Conservation (phyloP, 352 stramenopile species). For the Phytophthora macrochlamydospora region DNA sequence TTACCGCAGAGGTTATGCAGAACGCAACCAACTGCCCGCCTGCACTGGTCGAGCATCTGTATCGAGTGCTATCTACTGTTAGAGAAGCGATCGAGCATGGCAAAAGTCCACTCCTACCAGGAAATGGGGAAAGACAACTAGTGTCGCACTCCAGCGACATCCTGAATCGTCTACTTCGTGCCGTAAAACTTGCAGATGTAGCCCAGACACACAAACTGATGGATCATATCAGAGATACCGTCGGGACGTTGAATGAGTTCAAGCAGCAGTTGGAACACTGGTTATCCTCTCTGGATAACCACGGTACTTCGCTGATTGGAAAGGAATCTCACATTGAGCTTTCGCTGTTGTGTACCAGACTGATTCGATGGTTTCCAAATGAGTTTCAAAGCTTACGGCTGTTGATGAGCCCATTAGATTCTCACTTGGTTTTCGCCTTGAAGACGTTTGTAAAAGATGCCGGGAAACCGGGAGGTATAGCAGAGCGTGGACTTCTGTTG, state of each 20-base stretch:
- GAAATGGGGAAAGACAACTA: constrained; percentile 7
- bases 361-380: constrained; percentile 54
- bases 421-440: constrained; percentile 35
- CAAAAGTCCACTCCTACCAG: not conserved
- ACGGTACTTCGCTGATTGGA: constrained; percentile 30
- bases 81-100: constrained; percentile 23
- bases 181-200: constrained; percentile 31
- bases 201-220: constrained; percentile 28
- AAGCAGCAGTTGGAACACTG: constrained; percentile 47
- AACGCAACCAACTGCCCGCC: constrained; percentile 34
- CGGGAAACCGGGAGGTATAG: constrained; percentile 5
- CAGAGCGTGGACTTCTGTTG: constrained; percentile 11
- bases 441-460: constrained; percentile 44
- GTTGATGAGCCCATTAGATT: constrained; percentile 37
- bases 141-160: constrained; percentile 39
- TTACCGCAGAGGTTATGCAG: constrained; percentile 43
- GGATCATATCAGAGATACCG: constrained; percentile 25
- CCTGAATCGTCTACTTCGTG: constrained; percentile 37
- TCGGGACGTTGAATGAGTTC: constrained; percentile 27
- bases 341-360: constrained; percentile 40
- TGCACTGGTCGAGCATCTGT: constrained; percentile 37
- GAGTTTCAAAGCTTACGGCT: constrained; percentile 35
- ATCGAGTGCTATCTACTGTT: constrained; percentile 35
- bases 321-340: constrained; percentile 51
- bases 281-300: constrained; percentile 38